Percentiles rank a stretch among this genome's conserved stretches.
Evolutionary conservation across 2,329 filamentous ascomycete species (phyloP).

Genomic region (Ascocoryne sarcoides): DNA sequence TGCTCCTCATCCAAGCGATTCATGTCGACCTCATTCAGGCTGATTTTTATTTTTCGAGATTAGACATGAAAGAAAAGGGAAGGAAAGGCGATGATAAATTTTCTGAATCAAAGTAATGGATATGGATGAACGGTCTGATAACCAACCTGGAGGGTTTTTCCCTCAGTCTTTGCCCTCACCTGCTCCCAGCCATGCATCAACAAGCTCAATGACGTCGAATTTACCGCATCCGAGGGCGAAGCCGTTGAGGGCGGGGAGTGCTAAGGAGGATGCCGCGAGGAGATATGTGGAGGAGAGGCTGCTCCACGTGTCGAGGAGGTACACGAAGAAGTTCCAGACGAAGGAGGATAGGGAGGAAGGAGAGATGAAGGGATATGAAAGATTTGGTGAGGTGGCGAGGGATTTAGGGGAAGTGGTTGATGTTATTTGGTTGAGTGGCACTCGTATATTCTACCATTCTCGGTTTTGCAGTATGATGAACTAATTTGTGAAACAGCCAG

Average conservation of each 20-base stretch:
- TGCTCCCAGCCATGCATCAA: constrained; percentile 41
- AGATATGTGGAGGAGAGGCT: constrained; percentile 48
- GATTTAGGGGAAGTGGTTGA: constrained; percentile 71
- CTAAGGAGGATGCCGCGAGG: constrained; percentile 51
- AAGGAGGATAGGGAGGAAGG: constrained; percentile 32
- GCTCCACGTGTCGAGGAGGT: constrained; percentile 46
- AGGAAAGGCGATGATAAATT: background rate
- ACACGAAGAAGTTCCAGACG: constrained; percentile 49
- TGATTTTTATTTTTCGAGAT: background rate
- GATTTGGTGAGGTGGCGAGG: constrained; percentile 44
- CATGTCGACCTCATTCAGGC: background rate
- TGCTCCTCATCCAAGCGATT: background rate
- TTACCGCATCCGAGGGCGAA: constrained; percentile 48
- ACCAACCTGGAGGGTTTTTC: constrained; percentile 42
- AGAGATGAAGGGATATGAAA: constrained; percentile 60
- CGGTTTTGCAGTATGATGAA: background rate
- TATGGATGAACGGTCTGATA: constrained; percentile 11
- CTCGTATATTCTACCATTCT: constrained; percentile 44
- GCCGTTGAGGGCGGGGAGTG: constrained; percentile 45
- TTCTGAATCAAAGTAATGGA: constrained; percentile 3
- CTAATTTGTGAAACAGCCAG: constrained; percentile 42
- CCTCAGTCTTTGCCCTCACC: constrained; percentile 41
- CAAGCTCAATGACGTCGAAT: background rate
- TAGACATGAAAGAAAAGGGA: background rate
- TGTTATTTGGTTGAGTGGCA: constrained; percentile 78